Evolutionary conservation across 495 filamentous ascomycete genomes (phyloP).

Genomic region (Haplographium delicatum): DNA sequence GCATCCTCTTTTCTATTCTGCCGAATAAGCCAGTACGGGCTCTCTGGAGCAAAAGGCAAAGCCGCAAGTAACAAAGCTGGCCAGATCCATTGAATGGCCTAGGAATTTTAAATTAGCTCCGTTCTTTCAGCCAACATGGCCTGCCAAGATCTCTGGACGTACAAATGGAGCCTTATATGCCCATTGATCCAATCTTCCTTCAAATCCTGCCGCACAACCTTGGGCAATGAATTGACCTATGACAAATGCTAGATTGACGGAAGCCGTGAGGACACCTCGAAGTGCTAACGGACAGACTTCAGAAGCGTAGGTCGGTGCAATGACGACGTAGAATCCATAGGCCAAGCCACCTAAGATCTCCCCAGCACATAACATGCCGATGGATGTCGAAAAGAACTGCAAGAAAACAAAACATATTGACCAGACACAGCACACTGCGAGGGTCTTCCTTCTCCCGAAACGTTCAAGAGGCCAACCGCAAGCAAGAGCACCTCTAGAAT

Average conservation of each 20-base stretch:
- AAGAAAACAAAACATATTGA: conserved; percentile 48
- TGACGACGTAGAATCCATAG: conserved; percentile 59
- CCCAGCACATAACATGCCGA: conserved; percentile 55
- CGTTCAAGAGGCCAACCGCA: conserved; percentile 42
- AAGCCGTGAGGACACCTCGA: conserved; percentile 17
- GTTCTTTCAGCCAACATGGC: not conserved
- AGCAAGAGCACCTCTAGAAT: conserved; percentile 35
- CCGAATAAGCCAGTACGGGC: conserved; percentile 65
- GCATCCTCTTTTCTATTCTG: conserved; percentile 62
- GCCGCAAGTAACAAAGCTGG: conserved; percentile 39
- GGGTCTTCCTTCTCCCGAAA: conserved; percentile 38
- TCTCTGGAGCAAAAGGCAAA: conserved; percentile 39
- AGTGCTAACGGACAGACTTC: conserved; percentile 20
- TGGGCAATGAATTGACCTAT: conserved; percentile 62
- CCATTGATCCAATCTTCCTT: conserved; percentile 29
- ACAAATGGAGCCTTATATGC: conserved; percentile 55
- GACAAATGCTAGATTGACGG: conserved; percentile 60
- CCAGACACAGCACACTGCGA: conserved; percentile 26
- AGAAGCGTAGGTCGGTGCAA: conserved; percentile 43
- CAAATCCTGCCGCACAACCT: conserved; percentile 46
- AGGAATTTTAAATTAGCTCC: not conserved
- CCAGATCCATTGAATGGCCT: conserved; percentile 44
- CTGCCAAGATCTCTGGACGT: not conserved
- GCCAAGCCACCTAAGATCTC: conserved; percentile 71
- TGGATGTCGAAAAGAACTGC: conserved; percentile 55